Evolutionary conservation across 768 basidiomycete species (phyloP).

Genomic region (Agrocybe pediades): DNA sequence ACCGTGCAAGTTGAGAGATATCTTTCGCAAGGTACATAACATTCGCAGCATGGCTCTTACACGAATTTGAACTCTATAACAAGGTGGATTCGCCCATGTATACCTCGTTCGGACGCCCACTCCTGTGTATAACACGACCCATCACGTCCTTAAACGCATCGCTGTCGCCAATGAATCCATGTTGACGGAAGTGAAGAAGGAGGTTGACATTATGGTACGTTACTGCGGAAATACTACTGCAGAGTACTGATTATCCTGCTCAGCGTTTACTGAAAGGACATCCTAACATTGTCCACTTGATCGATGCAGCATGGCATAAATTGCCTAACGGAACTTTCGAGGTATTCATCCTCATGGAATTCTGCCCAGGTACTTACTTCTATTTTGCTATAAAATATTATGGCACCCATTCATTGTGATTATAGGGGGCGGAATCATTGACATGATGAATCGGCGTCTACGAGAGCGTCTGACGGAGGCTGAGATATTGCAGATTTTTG

Average conservation of each 20-base stretch:
- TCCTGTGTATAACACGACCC: conserved; percentile 88
- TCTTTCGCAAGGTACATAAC: conserved; percentile 81
- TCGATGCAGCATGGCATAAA: conserved; percentile 91
- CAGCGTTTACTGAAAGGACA: conserved; percentile 91
- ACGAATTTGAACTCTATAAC: conserved; percentile 9
- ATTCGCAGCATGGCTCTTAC: conserved; percentile 7
- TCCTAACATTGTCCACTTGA: conserved; percentile 93
- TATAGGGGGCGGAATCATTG: conserved; percentile 95
- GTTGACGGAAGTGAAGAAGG: conserved; percentile 92
- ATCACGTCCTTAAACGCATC: conserved; percentile 96
- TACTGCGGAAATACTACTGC: no score
- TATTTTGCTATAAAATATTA: not conserved
- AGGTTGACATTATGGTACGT: conserved; percentile 97
- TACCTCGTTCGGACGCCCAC: conserved; percentile 89
- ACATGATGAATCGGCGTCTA: conserved; percentile 98
- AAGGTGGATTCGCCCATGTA: conserved; percentile 98
- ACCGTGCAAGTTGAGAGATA: conserved; percentile 92
- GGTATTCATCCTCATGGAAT: conserved; percentile 99
- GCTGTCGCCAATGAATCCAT: conserved; percentile 89
- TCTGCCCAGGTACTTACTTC: conserved; percentile 74
- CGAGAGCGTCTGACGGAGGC: conserved; percentile 93
- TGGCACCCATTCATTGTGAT: conserved; percentile 7
- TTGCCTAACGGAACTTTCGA: conserved; percentile 85
- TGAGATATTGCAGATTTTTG: conserved; percentile 97
- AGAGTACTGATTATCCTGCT: conserved; percentile 23